phyloP scores from a whole-genome alignment of 495 filamentous ascomycete species.

The Gamarada debralockiae region DNA sequence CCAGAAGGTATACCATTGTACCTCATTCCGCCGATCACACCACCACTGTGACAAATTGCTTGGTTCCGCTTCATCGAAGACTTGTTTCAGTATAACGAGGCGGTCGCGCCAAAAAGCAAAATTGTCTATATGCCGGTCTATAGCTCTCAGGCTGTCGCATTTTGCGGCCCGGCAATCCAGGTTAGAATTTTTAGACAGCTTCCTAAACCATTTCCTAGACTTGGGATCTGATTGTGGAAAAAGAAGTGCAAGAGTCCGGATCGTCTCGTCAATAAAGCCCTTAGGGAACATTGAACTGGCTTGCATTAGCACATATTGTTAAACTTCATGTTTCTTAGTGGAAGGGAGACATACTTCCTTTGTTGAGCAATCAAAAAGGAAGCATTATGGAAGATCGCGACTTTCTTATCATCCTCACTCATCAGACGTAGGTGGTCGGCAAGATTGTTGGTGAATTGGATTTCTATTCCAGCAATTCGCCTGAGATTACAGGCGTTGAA shows the following conservation, averaged over 20 bases:
- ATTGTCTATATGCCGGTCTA: conserved; percentile 37
- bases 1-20: conserved; percentile 54
- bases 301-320: neutral
- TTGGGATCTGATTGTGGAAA: conserved; percentile 32
- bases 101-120: conserved; percentile 49
- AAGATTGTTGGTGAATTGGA: conserved; percentile 38
- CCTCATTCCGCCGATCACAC: conserved; percentile 43
- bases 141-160: conserved; percentile 28
- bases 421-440: conserved; percentile 38
- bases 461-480: conserved; percentile 33
- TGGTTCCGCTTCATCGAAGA: conserved; percentile 47
- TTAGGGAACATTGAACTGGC: conserved; percentile 26
- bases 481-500: conserved; percentile 28
- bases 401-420: conserved; percentile 31
- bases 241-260: conserved; percentile 39
- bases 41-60: conserved; percentile 37
- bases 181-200: neutral
- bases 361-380: neutral
- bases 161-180: conserved; percentile 26
- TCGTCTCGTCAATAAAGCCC: conserved; percentile 39
- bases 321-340: neutral
- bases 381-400: conserved; percentile 1
- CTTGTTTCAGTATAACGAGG: conserved; percentile 45
- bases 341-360: neutral
- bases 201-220: conserved; percentile 3